phyloP scores from a whole-genome alignment of 257 asterid genomes.

The Plantago major region DNA sequence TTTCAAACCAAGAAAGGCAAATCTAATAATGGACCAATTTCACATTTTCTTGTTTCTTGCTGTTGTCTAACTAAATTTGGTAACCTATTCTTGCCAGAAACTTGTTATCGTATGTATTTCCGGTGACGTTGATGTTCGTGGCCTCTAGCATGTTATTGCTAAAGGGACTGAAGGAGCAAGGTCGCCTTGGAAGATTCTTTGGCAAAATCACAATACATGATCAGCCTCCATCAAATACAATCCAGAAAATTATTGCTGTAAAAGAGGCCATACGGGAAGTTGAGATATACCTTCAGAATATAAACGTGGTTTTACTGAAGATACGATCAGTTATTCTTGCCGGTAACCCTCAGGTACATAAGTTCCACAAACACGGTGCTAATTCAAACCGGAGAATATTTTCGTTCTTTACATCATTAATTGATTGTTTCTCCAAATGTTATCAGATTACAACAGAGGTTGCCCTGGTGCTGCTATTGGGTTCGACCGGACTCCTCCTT shows the following conservation, averaged over 20 bases:
- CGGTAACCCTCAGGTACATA: slow-evolving; percentile 84
- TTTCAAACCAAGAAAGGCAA: too few relatives aligned
- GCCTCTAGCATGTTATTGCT: slow-evolving; percentile 70
- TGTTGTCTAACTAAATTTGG: neutral
- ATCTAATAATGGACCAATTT: too few relatives aligned
- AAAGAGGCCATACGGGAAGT: slow-evolving; percentile 93
- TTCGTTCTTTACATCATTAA: neutral
- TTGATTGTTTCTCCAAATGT: neutral
- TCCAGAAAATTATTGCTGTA: slow-evolving; percentile 84
- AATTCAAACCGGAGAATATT: neutral
- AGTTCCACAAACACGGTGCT: neutral
- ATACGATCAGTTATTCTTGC: slow-evolving; percentile 79
- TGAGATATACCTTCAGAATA: slow-evolving; percentile 74
- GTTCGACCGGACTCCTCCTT: slow-evolving; percentile 53
- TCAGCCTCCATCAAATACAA: slow-evolving; percentile 92
- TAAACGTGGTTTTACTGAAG: slow-evolving; percentile 76
- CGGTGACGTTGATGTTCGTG: slow-evolving; percentile 66
- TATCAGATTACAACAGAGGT: slow-evolving; percentile 78
- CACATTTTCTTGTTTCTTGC: too few relatives aligned
- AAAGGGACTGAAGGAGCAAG: slow-evolving; percentile 96
- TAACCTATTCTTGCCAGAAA: slow-evolving; percentile 47
- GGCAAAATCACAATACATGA: slow-evolving; percentile 87
- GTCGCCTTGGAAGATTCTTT: slow-evolving; percentile 88
- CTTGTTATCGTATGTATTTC: slow-evolving; percentile 67
- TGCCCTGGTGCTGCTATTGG: slow-evolving; percentile 59